phyloP scores from a whole-genome alignment of 2,329 filamentous ascomycete species.

The Ciborinia camelliae region DNA sequence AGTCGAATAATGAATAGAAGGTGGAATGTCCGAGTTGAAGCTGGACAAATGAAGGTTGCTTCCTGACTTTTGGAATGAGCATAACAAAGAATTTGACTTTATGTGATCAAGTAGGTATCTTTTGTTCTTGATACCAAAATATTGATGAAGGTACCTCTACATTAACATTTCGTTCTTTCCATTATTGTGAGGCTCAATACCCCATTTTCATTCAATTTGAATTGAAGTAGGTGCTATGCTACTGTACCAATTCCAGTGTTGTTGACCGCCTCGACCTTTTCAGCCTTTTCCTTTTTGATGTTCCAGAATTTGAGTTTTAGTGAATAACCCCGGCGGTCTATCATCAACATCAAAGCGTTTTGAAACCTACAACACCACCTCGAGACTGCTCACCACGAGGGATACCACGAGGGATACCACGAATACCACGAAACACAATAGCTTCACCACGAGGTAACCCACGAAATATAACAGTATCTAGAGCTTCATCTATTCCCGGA shows the following conservation, averaged over 20 bases:
- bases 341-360: slow-evolving; percentile 9
- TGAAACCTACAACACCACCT: too few relatives aligned
- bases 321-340: neutral
- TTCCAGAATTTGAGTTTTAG: slow-evolving; percentile 8
- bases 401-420: too few relatives aligned
- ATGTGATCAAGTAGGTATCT: neutral
- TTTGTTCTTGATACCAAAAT: neutral
- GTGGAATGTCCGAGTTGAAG: slow-evolving; percentile 2
- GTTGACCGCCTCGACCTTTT: slow-evolving; percentile 1
- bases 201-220: neutral
- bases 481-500: neutral
- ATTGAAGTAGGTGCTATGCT: neutral
- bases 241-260: neutral
- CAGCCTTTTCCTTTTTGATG: neutral
- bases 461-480: neutral
- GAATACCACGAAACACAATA: neutral
- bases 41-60: neutral
- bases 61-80: neutral
- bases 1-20: neutral
- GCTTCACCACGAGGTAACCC: neutral
- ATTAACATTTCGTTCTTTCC: neutral
- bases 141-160: neutral
- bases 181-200: neutral
- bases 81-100: neutral
- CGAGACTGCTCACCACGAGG: too few relatives aligned